Evolutionary conservation across 2,329 filamentous ascomycete species (phyloP), one percentile per base, ranked within the genome.

Genomic region (Apiospora saccharicola): DNA sequence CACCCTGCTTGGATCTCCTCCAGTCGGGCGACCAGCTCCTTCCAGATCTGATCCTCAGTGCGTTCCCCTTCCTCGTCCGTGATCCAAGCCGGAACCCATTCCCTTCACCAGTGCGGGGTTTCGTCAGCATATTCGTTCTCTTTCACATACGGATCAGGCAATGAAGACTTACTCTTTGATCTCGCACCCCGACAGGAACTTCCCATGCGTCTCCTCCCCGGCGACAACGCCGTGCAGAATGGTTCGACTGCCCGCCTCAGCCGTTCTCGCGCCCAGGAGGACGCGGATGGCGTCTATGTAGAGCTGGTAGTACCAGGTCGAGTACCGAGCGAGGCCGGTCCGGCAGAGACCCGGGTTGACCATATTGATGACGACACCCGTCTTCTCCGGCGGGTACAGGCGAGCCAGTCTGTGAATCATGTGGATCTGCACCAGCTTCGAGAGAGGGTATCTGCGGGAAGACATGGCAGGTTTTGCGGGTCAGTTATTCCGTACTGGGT

Each of bases 61-160:
- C 67, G 68, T 49, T 72, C 53, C 37, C 73, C 72, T 16, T 73
- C 53, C 5, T 71, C 51, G 41, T 72, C 70, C 47, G n/a, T 75
- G 37, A 75, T 19, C 74, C 74, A 75, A 46, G 71, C 71, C 13
- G 74, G 73, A 19, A 75, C 70, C 73, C 72, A 73, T n/a, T 72
- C 41, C 16, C 67, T 68, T 64, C 57, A 14, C 19, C 10, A n/a
- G 2, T 2, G 3, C 19, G 26, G 16, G 13, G 10, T 2, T 4
- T 34, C 8, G 67, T 68, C n/a, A 68, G 67, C 43, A 5, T 13
- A 22, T 46, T 47, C 13, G 19, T 19, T 47, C 8, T n/a, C 5
- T 8, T 12, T 24, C 2, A 14, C 4, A 5, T 14, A 22, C 14
- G 4, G 14, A 57, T 19, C 6, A 16, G 6, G 6, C 0, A 34